These are phyloP conservation scores for Magnusiomyces clavatus DNA, from an alignment of 1,139 yeast species.

Conservation along the genomic window DNA sequence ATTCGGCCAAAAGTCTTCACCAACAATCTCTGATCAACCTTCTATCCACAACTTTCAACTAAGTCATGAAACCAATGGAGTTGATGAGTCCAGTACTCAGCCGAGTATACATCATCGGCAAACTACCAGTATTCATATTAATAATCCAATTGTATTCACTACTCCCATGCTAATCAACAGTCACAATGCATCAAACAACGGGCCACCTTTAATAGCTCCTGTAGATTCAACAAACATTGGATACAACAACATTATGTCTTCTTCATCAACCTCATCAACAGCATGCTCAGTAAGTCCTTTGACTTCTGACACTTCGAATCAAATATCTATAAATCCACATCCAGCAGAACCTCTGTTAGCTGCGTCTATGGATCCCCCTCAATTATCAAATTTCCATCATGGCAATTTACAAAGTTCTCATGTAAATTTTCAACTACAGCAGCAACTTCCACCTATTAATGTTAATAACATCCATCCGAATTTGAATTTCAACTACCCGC, in stretches of 20 bases:
- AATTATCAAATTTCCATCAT: not conserved
- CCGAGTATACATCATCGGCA: not conserved
- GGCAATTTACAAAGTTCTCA: not conserved
- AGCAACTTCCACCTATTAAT: not conserved
- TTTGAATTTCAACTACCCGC: not conserved
- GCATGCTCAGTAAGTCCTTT: no score
- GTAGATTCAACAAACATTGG: not conserved
- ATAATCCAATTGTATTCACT: constrained; percentile 10
- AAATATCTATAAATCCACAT: not conserved
- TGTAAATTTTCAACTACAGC: no score
- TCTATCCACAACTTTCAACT: not conserved
- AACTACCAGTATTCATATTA: constrained; percentile 3
- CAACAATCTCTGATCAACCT: not conserved
- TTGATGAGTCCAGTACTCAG: not conserved
- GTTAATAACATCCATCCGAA: not conserved
- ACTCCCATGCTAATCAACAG: constrained; percentile 8
- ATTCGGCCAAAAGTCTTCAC: not conserved
- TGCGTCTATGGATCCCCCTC: no score
- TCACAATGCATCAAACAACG: not conserved
- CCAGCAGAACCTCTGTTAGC: not conserved
- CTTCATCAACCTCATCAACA: no score
- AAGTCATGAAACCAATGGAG: not conserved
- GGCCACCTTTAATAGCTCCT: not conserved
- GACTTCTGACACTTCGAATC: not conserved
- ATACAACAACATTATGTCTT: no score